These are phyloP conservation scores for Vitis hybrid DNA, from an alignment of 177 flowering plant genomes.

Conservation along the genomic window DNA sequence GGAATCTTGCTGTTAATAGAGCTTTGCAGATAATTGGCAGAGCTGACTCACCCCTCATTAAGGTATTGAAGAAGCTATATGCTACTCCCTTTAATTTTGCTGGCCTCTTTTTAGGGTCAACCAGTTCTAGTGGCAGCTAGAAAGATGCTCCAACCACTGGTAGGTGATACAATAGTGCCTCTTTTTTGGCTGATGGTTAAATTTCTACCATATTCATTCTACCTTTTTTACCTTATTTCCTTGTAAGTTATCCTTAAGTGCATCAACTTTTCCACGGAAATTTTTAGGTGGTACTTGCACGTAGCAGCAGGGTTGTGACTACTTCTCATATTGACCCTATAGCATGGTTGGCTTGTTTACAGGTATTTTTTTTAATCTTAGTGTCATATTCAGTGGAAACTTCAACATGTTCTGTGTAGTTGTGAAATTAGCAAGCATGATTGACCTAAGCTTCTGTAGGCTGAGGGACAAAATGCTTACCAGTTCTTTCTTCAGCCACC, in stretches of 20 bases:
- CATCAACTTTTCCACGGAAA: conserved; percentile 11
- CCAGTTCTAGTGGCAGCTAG: neutral
- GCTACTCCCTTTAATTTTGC: neutral
- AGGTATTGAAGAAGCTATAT: conserved; percentile 42
- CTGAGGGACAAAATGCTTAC: conserved; percentile 77
- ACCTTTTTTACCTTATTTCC: neutral
- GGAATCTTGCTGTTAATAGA: conserved; percentile 67
- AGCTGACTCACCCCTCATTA: conserved; percentile 51
- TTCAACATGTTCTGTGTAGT: neutral
- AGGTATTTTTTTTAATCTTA: conserved; percentile 44
- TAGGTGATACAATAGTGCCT: too few relatives aligned
- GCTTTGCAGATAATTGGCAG: conserved; percentile 64
- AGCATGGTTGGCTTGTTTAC: conserved; percentile 70
- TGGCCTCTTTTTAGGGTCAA: neutral
- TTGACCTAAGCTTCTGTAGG: conserved; percentile 31
- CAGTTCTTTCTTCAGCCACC: conserved; percentile 96
- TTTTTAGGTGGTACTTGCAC: conserved; percentile 88
- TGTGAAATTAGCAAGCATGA: neutral
- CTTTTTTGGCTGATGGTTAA: neutral
- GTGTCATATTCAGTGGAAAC: neutral
- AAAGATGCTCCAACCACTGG: neutral
- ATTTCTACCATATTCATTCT: neutral
- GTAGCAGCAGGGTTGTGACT: conserved; percentile 68
- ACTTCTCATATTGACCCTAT: conserved; percentile 69
- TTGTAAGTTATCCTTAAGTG: neutral